Conservation (phyloP, 176 grass and related monocot species). For the Aegilops sharonensis region DNA sequence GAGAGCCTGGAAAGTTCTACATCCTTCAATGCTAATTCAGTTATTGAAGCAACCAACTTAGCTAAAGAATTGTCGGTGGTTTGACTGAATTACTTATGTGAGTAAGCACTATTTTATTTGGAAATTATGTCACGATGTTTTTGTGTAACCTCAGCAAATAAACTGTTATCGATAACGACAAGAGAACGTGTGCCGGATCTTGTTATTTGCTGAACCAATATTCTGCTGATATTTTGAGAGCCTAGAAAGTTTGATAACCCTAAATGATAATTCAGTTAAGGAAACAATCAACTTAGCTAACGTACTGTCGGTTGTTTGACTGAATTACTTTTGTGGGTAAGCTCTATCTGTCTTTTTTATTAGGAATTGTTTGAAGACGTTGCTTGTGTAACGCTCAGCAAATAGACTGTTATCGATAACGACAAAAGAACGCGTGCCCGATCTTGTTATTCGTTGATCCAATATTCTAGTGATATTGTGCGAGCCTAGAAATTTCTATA, state of each 20-base stretch:
- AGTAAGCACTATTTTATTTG: neutral
- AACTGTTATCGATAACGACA: constrained; percentile 4
- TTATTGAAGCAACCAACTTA: neutral
- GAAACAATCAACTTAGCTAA: neutral
- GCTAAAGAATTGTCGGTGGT: neutral
- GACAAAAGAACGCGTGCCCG: neutral
- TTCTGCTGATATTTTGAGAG: neutral
- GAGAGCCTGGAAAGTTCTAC: neutral
- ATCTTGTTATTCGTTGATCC: neutral
- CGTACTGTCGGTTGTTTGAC: neutral
- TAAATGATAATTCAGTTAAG: neutral
- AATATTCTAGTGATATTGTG: neutral
- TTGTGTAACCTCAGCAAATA: neutral
- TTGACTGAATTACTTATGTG: neutral
- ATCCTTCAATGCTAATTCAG: neutral
- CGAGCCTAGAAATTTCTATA: neutral
- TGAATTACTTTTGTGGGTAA: neutral
- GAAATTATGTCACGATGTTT: neutral
- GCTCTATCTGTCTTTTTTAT: neutral
- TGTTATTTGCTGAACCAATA: neutral
- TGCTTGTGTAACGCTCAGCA: neutral
- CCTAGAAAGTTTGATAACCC: neutral
- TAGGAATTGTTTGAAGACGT: neutral
- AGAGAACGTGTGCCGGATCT: neutral
- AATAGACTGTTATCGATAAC: neutral